phyloP scores from a whole-genome alignment of 352 stramenopile genomes.

The Phytophthora cryptogea region DNA sequence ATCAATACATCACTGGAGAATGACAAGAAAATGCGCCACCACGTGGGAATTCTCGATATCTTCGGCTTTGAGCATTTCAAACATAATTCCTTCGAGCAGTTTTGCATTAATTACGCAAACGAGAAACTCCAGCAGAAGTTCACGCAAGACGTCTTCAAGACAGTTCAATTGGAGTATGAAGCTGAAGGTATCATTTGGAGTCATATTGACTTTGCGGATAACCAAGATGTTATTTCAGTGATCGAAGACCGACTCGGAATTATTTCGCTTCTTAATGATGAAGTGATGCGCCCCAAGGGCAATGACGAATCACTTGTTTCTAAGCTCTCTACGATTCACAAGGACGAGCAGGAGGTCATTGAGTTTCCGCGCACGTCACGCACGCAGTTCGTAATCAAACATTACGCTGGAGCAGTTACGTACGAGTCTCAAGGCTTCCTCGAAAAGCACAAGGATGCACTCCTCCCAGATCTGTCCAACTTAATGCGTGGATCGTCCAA shows the following conservation, averaged over 20 bases:
- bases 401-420: conserved; percentile 93
- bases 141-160: conserved; percentile 90
- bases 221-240: conserved; percentile 86
- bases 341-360: conserved; percentile 78
- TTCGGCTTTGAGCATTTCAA: conserved; percentile 96
- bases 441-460: conserved; percentile 95
- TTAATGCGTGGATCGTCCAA: conserved; percentile 76
- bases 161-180: conserved; percentile 89
- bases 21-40: conserved; percentile 54
- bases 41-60: conserved; percentile 93
- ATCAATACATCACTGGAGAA: conserved; percentile 82
- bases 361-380: conserved; percentile 78
- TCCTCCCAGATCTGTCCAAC: conserved; percentile 93
- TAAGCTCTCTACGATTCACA: conserved; percentile 79
- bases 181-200: conserved; percentile 92
- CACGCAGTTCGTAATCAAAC: conserved; percentile 92
- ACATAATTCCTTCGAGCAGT: conserved; percentile 94
- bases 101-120: conserved; percentile 94
- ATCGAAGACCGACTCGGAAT: conserved; percentile 90
- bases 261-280: conserved; percentile 90
- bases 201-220: conserved; percentile 93
- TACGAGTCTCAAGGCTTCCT: conserved; percentile 94
- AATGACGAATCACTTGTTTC: conserved; percentile 82
- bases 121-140: conserved; percentile 94
- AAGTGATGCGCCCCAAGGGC: conserved; percentile 88